A percentile compares a stretch with the other conserved stretches of the same genome.
Conservation (phyloP, 257 asterid species). For the Oldenlandia corymbosa region DNA sequence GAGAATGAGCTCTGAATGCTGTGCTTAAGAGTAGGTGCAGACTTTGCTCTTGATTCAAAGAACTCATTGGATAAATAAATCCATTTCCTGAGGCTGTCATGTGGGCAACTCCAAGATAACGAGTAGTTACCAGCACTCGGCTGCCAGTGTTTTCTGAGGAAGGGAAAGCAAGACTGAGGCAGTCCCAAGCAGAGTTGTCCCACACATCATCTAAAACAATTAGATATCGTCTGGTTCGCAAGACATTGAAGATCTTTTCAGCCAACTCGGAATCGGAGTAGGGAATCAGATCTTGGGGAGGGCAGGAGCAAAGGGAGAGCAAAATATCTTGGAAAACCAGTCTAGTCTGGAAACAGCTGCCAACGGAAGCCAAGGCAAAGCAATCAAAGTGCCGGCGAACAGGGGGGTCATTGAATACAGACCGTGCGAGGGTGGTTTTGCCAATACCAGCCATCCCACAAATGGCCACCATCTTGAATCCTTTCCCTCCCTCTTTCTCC, state of each 20-base stretch:
- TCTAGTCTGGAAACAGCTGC: not conserved
- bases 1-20: not conserved
- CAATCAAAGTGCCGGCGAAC: not conserved
- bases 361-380: not conserved
- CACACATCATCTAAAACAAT: constrained; percentile 11
- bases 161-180: constrained; percentile 8
- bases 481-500: too few species aligned
- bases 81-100: not conserved
- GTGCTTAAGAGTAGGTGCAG: not conserved
- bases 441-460: not conserved
- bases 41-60: not conserved
- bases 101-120: not conserved
- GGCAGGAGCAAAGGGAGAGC: not conserved
- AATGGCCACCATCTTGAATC: not conserved
- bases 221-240: not conserved
- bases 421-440: not conserved
- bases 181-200: constrained; percentile 1
- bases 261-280: not conserved
- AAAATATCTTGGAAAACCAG: not conserved
- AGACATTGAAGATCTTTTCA: not conserved
- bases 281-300: not conserved
- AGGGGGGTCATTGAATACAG: too few species aligned
- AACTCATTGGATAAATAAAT: not conserved
- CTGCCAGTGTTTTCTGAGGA: not conserved
- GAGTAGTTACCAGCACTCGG: not conserved